These are phyloP conservation scores for Blastomyces percursus DNA, from an alignment of 2,329 filamentous ascomycete species.

Conservation along the genomic window DNA sequence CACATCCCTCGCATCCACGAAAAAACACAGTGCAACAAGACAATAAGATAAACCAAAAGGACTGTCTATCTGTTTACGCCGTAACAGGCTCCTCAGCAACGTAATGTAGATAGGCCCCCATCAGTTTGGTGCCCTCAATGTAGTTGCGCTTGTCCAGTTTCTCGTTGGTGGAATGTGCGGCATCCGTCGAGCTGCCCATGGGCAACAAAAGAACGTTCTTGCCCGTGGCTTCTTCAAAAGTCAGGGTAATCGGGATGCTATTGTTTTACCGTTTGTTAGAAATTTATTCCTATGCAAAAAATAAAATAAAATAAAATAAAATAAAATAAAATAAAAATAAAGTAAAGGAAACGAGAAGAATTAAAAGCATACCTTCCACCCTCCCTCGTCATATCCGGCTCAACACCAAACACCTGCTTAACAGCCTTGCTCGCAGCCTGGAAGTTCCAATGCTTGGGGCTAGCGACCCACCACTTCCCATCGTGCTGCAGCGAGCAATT, in stretches of 20 bases:
- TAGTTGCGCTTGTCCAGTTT: constrained; percentile 96
- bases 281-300: constrained; percentile 9
- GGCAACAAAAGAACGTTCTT: constrained; percentile 95
- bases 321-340: constrained; percentile 6
- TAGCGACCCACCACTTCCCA: constrained; percentile 98
- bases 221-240: constrained; percentile 92
- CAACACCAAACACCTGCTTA: constrained; percentile 82
- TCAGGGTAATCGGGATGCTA: constrained; percentile 92
- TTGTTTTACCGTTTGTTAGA: constrained; percentile 10
- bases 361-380: constrained; percentile 60
- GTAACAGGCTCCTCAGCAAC: constrained; percentile 73
- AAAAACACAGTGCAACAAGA: neutral
- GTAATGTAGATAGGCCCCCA: constrained; percentile 93
- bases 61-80: neutral
- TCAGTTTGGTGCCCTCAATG: constrained; percentile 91
- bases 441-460: constrained; percentile 99
- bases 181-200: constrained; percentile 95
- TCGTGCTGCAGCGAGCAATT: constrained; percentile 74
- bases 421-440: constrained; percentile 89
- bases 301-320: constrained; percentile 8
- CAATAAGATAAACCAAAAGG: neutral
- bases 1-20: neutral
- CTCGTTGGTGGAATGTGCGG: constrained; percentile 96
- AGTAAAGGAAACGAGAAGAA: constrained; percentile 11
- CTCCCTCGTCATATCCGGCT: constrained; percentile 91